These are phyloP conservation scores for Sclerotinia nivalis DNA, from an alignment of 2,329 filamentous ascomycete genomes.

Conservation along the genomic window DNA sequence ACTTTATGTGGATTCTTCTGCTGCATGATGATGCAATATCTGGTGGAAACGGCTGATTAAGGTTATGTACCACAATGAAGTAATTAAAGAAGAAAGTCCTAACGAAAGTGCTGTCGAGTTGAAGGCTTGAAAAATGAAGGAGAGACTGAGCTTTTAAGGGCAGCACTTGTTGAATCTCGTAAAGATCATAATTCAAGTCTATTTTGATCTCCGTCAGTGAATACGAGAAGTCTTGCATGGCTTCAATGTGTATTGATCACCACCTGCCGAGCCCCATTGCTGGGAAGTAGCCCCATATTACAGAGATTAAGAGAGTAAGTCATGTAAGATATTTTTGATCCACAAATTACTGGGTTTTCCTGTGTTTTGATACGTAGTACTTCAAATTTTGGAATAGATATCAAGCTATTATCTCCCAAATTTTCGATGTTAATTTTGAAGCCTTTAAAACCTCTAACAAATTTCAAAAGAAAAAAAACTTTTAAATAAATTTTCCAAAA, in stretches of 20 bases:
- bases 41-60: not conserved
- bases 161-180: not conserved
- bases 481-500: too few species aligned
- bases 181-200: not conserved
- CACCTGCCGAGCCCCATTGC: not conserved
- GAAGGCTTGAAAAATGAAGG: not conserved
- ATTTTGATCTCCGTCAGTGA: not conserved
- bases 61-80: not conserved
- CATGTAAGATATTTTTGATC: too few species aligned
- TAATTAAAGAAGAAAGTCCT: not conserved
- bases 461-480: too few species aligned
- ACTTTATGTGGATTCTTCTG: constrained; percentile 11
- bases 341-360: not conserved
- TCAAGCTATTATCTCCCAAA: too few species aligned
- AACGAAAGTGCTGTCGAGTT: not conserved
- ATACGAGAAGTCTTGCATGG: constrained; percentile 15
- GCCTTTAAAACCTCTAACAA: too few species aligned
- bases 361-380: not conserved
- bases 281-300: not conserved
- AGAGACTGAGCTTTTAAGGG: not conserved
- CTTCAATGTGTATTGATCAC: constrained; percentile 2
- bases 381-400: too few species aligned
- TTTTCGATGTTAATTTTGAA: too few species aligned
- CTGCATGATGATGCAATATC: not conserved
- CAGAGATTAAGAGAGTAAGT: too few species aligned